A percentile compares a stretch with the other conserved stretches of the same genome.
Conservation (phyloP, 257 asterid genomes). For the Ajuga chamaepitys region DNA sequence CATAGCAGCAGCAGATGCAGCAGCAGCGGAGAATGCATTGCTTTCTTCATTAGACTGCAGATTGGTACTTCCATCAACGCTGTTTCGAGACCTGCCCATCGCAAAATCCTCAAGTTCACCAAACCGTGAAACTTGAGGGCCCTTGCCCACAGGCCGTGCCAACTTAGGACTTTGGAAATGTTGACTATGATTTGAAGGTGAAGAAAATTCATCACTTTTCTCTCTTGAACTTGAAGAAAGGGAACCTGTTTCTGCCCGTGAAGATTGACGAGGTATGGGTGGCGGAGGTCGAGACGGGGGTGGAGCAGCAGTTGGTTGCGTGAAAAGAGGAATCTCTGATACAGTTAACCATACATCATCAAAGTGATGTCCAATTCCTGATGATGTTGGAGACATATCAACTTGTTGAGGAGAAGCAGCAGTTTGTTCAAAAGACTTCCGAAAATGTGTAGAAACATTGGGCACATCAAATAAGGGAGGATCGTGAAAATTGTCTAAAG, state of each 20-base stretch:
- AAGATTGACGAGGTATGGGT: conserved; percentile 57
- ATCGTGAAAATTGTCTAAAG: conserved; percentile 42
- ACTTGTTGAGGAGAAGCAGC: conserved; percentile 43
- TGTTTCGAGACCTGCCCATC: conserved; percentile 50
- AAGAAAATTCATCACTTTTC: conserved; percentile 43
- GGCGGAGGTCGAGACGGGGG: conserved; percentile 99
- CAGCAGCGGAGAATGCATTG: conserved; percentile 76
- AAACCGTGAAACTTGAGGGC: conserved; percentile 57
- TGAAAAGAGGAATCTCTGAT: conserved; percentile 87
- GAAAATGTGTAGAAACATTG: conserved; percentile 42
- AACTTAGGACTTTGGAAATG: conserved; percentile 50
- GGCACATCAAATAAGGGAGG: conserved; percentile 76
- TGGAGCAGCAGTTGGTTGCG: conserved; percentile 86
- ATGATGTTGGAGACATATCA: conserved; percentile 48
- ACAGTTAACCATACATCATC: conserved; percentile 88
- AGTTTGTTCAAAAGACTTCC: conserved; percentile 43
- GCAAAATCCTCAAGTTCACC: conserved; percentile 93
- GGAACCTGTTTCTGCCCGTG: conserved; percentile 41
- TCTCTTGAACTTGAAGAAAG: conserved; percentile 49
- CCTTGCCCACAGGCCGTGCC: conserved; percentile 34
- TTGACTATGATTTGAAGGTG: conserved; percentile 40
- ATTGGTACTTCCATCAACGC: conserved; percentile 40
- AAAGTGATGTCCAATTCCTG: conserved; percentile 40
- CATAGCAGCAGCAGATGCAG: conserved; percentile 98
- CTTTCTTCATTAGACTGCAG: conserved; percentile 43